Evolutionary conservation across 2,329 filamentous ascomycete species (phyloP), one percentile per base, ranked within the genome.

Genomic region (Calcarisporium arbuscula): DNA sequence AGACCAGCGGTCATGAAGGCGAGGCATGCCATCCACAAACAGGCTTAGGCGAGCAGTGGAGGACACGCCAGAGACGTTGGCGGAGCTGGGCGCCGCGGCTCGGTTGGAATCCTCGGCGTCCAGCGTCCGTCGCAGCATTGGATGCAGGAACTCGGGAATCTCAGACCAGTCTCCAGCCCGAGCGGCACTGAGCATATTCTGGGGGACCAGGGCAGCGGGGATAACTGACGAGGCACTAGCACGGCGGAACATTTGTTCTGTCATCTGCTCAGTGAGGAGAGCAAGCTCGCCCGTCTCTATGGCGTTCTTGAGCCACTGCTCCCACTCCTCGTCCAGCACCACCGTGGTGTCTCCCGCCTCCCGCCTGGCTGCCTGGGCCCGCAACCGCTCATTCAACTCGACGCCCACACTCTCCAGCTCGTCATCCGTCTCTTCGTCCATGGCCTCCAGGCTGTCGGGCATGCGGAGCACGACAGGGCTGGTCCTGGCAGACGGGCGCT

Each of bases 241-340:
- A 16, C 41, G 47, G 41, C 46, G 53, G 47, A 58, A 51, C 55
- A 52, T 47, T 55, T 57, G 47, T 45, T 52, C 34, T 45, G 47
- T 42, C 58, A 65, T 62, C 34, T 68, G 62, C 29, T 67, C 63
- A 5, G 64, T 60, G 18, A 72, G 51, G 32, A 66, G 62, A 14
- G 68, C 61, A 23, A 78, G 58, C 36, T 72, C 64, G 39, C 79
- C 80, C 6, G 72, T 67, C 49, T 85, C 80, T 31, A 81, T 72
- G 28, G 74, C 78, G 48, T 80, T 77, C 57, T 85, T 85, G 40
- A 85, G 62, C 74, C 80, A 85, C 54, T 82, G 78, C 55, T 85
- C 81, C 79, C 78, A 85, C 47, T 81, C 79, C 42, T 82, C 78
- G 50, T 85, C 80, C 45, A 85, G 67, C 18, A 75, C 68, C 30